Conservation (phyloP, 2,329 filamentous ascomycete species). For the Alternaria sp. region DNA sequence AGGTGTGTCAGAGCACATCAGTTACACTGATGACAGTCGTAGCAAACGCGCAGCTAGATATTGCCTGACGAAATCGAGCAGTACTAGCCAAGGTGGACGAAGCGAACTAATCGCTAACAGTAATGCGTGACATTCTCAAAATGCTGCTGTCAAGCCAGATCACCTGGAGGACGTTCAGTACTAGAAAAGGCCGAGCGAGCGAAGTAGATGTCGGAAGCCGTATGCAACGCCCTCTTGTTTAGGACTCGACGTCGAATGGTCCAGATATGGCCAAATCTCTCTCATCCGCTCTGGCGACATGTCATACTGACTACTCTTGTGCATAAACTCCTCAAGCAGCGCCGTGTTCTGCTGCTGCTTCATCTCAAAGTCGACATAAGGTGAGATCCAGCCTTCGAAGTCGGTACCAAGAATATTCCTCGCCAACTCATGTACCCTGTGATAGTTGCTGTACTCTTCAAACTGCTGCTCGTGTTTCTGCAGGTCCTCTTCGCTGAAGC, state of each 20-base stretch:
- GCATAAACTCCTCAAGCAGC: constrained; percentile 16
- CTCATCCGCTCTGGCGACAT: constrained; percentile 23
- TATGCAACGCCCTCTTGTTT: no score
- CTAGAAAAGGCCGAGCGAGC: no score
- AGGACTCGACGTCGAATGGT: not conserved
- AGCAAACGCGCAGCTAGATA: rapidly evolving
- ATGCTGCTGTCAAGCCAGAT: no score
- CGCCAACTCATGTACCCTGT: constrained; percentile 38
- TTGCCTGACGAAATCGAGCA: no score
- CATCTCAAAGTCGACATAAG: not conserved
- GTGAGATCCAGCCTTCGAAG: constrained; percentile 43
- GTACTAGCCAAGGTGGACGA: not conserved
- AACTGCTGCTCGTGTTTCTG: constrained; percentile 40
- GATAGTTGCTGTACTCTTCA: constrained; percentile 39
- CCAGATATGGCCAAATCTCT: constrained; percentile 24
- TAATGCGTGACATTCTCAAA: not conserved
- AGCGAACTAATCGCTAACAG: not conserved
- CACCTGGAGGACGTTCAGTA: no score
- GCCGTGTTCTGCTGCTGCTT: no score
- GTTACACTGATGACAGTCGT: no score
- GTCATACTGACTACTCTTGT: constrained; percentile 21
- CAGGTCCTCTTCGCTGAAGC: constrained; percentile 39
- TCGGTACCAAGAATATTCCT: constrained; percentile 43
- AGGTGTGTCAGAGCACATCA: no score
- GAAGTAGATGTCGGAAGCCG: no score